Percentiles rank a stretch among this genome's conserved stretches.
phyloP scores from a whole-genome alignment of 2,329 filamentous ascomycete species.

The Phaeomoniella chlamydospora region DNA sequence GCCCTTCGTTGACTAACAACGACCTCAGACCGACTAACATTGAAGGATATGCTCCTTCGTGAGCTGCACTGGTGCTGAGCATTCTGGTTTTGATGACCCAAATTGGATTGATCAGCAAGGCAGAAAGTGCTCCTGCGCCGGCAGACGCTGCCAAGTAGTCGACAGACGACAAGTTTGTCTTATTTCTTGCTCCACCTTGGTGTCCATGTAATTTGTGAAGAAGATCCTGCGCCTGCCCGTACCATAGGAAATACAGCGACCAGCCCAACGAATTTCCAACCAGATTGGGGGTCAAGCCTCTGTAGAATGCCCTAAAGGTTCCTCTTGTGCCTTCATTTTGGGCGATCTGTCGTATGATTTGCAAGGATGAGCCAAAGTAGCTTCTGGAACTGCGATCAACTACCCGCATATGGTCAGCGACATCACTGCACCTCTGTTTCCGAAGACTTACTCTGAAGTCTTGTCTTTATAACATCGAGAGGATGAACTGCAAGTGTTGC shows the following conservation, averaged over 20 bases:
- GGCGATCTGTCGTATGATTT: conserved; percentile 36
- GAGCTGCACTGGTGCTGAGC: conserved; percentile 65
- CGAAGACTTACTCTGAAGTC: conserved; percentile 61
- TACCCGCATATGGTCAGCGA: neutral
- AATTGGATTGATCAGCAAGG: conserved; percentile 79
- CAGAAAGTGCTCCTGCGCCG: conserved; percentile 55
- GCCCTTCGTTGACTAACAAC: conserved; percentile 57
- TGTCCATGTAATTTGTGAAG: conserved; percentile 26
- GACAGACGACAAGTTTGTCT: conserved; percentile 30
- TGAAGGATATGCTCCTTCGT: conserved; percentile 65
- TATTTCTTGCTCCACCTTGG: conserved; percentile 6
- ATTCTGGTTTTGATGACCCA: conserved; percentile 99
- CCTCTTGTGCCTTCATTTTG: conserved; percentile 38
- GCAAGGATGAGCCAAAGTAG: conserved; percentile 13
- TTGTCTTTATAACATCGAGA: conserved; percentile 90
- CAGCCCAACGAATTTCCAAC: conserved; percentile 82
- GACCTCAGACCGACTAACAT: conserved; percentile 56
- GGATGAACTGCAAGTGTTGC: conserved; percentile 82
- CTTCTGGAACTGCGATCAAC: neutral
- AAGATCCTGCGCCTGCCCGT: conserved; percentile 43
- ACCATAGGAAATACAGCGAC: conserved; percentile 81
- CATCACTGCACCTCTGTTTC: neutral
- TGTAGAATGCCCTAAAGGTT: conserved; percentile 54
- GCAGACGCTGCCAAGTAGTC: conserved; percentile 76
- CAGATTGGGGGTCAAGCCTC: conserved; percentile 79